These are phyloP conservation scores for Candida pseudoglaebosa DNA, from an alignment of 805 yeast species.

Conservation along the genomic window DNA sequence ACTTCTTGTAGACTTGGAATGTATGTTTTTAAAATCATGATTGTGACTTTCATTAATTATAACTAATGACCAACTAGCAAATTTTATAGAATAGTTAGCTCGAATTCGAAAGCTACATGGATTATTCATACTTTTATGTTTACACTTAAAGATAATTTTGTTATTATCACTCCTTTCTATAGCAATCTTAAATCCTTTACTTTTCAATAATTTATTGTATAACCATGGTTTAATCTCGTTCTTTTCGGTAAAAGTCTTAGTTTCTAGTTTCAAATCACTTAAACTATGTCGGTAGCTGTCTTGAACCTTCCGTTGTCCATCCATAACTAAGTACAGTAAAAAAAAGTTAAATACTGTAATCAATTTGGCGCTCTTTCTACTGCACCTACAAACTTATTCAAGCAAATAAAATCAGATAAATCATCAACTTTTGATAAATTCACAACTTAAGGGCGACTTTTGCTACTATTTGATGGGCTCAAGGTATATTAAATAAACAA, in stretches of 20 bases:
- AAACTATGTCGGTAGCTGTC: conserved; percentile 10
- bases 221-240: conserved; percentile 62
- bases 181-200: conserved; percentile 51
- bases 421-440: too few relatives aligned
- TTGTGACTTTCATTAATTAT: conserved; percentile 59
- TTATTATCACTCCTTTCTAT: conserved; percentile 60
- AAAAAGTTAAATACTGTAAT: too few relatives aligned
- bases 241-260: conserved; percentile 28
- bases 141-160: conserved; percentile 62
- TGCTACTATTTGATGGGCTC: too few relatives aligned
- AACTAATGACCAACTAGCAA: conserved; percentile 55
- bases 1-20: not conserved
- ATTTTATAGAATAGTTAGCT: conserved; percentile 54
- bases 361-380: too few relatives aligned
- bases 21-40: conserved; percentile 27
- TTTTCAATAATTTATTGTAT: conserved; percentile 39
- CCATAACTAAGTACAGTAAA: not conserved
- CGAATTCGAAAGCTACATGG: conserved; percentile 64
- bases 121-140: conserved; percentile 23
- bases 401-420: too few relatives aligned
- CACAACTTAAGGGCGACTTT: too few relatives aligned
- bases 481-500: too few relatives aligned
- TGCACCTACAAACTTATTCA: too few relatives aligned
- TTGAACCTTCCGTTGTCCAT: not conserved
- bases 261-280: conserved; percentile 20